Conservation (phyloP, 768 basidiomycete genomes). For the Boletellus emodensis region DNA sequence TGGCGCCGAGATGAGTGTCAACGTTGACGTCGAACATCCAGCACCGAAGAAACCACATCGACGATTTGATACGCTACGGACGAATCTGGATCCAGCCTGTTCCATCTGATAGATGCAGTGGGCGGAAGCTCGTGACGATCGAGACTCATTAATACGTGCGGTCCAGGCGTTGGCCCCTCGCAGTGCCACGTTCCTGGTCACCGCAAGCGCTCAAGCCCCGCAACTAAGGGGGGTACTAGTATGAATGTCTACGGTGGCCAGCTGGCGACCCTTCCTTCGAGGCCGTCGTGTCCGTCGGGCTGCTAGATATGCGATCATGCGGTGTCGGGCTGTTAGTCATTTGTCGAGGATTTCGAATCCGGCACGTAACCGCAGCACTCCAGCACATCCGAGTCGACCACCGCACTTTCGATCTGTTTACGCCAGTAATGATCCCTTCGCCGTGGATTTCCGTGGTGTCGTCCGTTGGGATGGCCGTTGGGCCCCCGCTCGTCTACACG, state of each 20-base stretch:
- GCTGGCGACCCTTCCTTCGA: not conserved
- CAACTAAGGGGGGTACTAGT: not conserved
- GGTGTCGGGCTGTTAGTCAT: slow-evolving; percentile 9
- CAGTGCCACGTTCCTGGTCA: slow-evolving; percentile 4
- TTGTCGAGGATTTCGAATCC: not conserved
- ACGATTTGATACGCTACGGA: slow-evolving; percentile 4
- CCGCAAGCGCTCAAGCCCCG: slow-evolving; percentile 3
- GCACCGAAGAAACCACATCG: slow-evolving; percentile 3
- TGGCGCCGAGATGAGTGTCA: slow-evolving; percentile 24
- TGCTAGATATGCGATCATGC: not conserved
- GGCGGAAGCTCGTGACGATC: slow-evolving; percentile 17
- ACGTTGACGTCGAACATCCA: slow-evolving; percentile 4
- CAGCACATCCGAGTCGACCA: not conserved
- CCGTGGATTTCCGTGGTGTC: slow-evolving; percentile 67
- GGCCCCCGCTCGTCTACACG: slow-evolving; percentile 79
- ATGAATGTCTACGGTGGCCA: slow-evolving; percentile 1
- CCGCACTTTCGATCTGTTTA: not conserved
- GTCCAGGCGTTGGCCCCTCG: not conserved
- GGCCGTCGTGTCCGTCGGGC: no score
- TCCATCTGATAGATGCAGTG: slow-evolving; percentile 5
- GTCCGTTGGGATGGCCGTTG: slow-evolving; percentile 80
- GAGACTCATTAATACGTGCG: slow-evolving; percentile 10
- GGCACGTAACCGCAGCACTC: not conserved
- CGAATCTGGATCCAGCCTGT: slow-evolving; percentile 6
- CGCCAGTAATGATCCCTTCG: slow-evolving; percentile 35